These are phyloP conservation scores for Madurella mycetomatis DNA, from an alignment of 2,329 filamentous ascomycete genomes.

Conservation along the genomic window DNA sequence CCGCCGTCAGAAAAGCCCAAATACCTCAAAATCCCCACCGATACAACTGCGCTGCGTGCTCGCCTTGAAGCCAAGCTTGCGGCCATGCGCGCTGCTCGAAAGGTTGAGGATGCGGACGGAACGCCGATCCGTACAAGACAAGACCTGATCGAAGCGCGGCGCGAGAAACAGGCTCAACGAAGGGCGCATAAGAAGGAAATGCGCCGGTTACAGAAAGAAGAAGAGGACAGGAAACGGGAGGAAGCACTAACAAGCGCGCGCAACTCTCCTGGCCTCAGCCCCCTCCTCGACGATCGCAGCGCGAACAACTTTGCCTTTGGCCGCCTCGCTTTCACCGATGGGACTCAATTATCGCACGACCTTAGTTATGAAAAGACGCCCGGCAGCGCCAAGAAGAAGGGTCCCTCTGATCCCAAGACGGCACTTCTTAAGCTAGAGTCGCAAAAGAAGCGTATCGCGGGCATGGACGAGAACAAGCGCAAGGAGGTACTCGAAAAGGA, in stretches of 20 bases:
- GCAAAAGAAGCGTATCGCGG: constrained; percentile 74
- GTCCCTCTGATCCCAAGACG: constrained; percentile 77
- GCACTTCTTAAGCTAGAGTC: constrained; percentile 82
- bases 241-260: constrained; percentile 56
- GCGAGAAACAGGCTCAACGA: constrained; percentile 80
- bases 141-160: constrained; percentile 84
- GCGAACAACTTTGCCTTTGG: constrained; percentile 80
- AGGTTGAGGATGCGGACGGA: constrained; percentile 79
- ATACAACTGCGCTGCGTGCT: constrained; percentile 70
- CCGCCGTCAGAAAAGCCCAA: constrained; percentile 59
- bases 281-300: constrained; percentile 43
- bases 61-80: constrained; percentile 81
- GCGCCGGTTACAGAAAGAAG: constrained; percentile 69
- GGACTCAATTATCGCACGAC: constrained; percentile 70
- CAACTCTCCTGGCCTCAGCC: constrained; percentile 57
- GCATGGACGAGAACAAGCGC: constrained; percentile 73
- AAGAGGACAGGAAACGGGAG: constrained; percentile 66
- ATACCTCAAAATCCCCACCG: constrained; percentile 62
- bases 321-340: constrained; percentile 85
- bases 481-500: constrained; percentile 91
- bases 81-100: constrained; percentile 76
- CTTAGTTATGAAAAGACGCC: constrained; percentile 54
- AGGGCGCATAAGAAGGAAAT: constrained; percentile 87
- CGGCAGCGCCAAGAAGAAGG: constrained; percentile 61
- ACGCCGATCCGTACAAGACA: constrained; percentile 80